Evolutionary conservation across 1,284 basidiomycete genomes (phyloP).

Genomic region (Cutaneotrichosporon dermatis): DNA sequence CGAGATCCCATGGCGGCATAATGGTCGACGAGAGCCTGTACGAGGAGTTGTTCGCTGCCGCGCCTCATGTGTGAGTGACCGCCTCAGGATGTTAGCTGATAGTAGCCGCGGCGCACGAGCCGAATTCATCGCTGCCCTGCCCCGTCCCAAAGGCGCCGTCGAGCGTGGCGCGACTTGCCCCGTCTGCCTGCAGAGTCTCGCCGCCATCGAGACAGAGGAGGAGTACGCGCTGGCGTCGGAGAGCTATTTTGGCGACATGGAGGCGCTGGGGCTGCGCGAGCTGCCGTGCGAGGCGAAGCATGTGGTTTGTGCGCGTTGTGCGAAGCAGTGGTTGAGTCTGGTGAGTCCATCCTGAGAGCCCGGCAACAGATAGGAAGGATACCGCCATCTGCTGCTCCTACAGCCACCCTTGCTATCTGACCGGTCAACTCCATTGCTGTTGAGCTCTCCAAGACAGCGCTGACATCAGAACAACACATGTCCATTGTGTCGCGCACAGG

Average conservation of each 20-base stretch:
- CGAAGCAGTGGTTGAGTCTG: slow-evolving; percentile 13
- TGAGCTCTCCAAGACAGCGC: background rate
- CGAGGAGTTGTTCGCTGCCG: slow-evolving; percentile 22
- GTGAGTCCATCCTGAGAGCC: too few species aligned
- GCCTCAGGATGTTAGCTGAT: background rate
- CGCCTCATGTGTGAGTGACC: slow-evolving; percentile 8
- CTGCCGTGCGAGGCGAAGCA: slow-evolving; percentile 17
- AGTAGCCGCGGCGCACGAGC: slow-evolving; percentile 13
- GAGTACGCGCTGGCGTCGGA: slow-evolving; percentile 26
- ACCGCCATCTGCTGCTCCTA: too few species aligned
- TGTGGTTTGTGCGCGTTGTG: slow-evolving; percentile 23
- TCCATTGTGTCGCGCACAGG: slow-evolving; percentile 19
- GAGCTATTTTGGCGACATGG: slow-evolving; percentile 14
- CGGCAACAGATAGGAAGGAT: too few species aligned
- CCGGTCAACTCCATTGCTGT: too few species aligned
- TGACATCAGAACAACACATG: slow-evolving; percentile 23
- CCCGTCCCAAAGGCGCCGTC: slow-evolving; percentile 1
- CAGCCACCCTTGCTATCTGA: too few species aligned
- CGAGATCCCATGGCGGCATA: slow-evolving; percentile 10
- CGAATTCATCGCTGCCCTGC: slow-evolving; percentile 17
- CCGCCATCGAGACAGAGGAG: slow-evolving; percentile 21
- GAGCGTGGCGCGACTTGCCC: slow-evolving; percentile 13
- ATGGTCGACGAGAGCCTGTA: slow-evolving; percentile 21
- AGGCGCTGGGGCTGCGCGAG: slow-evolving; percentile 17
- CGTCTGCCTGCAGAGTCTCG: slow-evolving; percentile 21